A percentile compares a stretch with the other conserved stretches of the same genome.
Evolutionary conservation across 2,329 filamentous ascomycete species (phyloP).

Genomic region (Hypoxylon sp.): DNA sequence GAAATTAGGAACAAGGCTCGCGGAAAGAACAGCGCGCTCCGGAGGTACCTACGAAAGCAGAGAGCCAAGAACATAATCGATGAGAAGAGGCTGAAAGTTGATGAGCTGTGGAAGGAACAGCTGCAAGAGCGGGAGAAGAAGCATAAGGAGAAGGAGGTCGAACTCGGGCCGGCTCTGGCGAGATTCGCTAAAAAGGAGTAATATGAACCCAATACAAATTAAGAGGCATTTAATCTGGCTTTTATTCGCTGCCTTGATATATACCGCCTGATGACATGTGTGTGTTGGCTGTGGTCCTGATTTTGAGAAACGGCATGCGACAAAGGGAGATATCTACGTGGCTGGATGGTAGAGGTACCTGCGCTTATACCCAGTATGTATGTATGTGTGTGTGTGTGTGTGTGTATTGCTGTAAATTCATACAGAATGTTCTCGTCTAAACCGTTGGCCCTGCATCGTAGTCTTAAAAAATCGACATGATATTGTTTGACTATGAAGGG

Average conservation of each 20-base stretch:
- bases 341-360: slow-evolving; percentile 32
- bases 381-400: not conserved
- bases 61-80: slow-evolving; percentile 94
- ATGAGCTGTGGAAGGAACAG: slow-evolving; percentile 83
- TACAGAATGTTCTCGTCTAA: slow-evolving; percentile 1
- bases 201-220: slow-evolving; percentile 33
- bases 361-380: slow-evolving; percentile 32
- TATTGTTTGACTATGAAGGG: slow-evolving; percentile 3
- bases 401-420: slow-evolving; percentile 20
- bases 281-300: slow-evolving; percentile 32
- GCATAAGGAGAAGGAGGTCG: slow-evolving; percentile 74
- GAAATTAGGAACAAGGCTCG: slow-evolving; percentile 83
- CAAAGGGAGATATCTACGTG: slow-evolving; percentile 32
- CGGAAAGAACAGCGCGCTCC: slow-evolving; percentile 90
- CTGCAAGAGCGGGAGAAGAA: slow-evolving; percentile 76
- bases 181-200: slow-evolving; percentile 84
- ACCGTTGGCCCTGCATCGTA: slow-evolving; percentile 11
- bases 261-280: slow-evolving; percentile 22
- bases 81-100: slow-evolving; percentile 89
- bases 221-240: slow-evolving; percentile 24
- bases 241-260: slow-evolving; percentile 33
- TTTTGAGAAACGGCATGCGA: slow-evolving; percentile 19
- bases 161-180: slow-evolving; percentile 87
- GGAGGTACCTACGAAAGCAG: slow-evolving; percentile 93
- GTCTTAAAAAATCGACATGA: slow-evolving; percentile 17